Conservation (phyloP, 2,329 filamentous ascomycete genomes). For the Coniochaeta sp. region DNA sequence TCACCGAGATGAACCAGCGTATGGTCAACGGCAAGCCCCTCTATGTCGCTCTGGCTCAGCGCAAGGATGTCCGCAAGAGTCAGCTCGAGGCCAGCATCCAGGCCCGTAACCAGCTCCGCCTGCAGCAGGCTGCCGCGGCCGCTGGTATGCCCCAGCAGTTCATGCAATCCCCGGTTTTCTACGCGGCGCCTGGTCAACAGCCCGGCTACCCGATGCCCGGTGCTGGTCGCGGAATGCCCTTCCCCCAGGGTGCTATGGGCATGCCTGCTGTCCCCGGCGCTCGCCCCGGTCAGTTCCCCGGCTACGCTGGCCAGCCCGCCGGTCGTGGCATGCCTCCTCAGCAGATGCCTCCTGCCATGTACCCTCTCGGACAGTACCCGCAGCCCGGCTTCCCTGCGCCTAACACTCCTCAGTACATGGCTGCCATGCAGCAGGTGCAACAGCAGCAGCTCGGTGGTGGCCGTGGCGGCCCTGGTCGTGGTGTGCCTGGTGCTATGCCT, state of each 20-base stretch:
- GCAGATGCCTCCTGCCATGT: conserved; percentile 82
- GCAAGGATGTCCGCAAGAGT: conserved; percentile 99
- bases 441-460: conserved; percentile 48
- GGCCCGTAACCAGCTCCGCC: conserved; percentile 95
- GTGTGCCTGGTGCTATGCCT: conserved; percentile 51
- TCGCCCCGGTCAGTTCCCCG: conserved; percentile 80
- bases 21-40: conserved; percentile 97
- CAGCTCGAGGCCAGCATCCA: conserved; percentile 99
- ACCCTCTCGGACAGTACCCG: conserved; percentile 74
- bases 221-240: conserved; percentile 59
- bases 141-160: conserved; percentile 82
- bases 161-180: conserved; percentile 90
- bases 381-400: conserved; percentile 73
- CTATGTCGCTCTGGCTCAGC: conserved; percentile 95
- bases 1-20: conserved; percentile 99
- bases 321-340: conserved; percentile 78
- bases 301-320: conserved; percentile 75
- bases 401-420: conserved; percentile 71
- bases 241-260: conserved; percentile 56
- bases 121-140: conserved; percentile 92
- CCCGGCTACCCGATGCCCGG: conserved; percentile 58
- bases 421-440: conserved; percentile 74
- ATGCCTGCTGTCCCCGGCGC: conserved; percentile 70
- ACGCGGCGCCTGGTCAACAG: conserved; percentile 76
- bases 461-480: conserved; percentile 61